A percentile compares a stretch with the other conserved stretches of the same genome.
These are phyloP conservation scores for Microbotryum saponariae DNA, from an alignment of 1,284 basidiomycete genomes.

Conservation along the genomic window DNA sequence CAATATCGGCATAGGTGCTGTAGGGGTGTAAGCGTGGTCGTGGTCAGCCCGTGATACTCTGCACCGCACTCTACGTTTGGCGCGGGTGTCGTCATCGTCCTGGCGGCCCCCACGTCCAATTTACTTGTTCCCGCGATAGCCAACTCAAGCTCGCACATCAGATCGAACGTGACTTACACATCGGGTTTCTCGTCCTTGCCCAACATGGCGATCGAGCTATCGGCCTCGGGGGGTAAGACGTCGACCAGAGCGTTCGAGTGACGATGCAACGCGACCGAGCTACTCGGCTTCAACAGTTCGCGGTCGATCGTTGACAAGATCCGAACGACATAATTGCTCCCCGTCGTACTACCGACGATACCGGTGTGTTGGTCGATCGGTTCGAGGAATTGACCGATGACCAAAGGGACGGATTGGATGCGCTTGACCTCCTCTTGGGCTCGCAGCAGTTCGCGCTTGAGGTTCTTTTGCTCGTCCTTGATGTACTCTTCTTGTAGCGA, in stretches of 20 bases:
- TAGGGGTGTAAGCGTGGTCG: slow-evolving; percentile 13
- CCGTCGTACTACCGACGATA: slow-evolving; percentile 96
- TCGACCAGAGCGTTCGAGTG: slow-evolving; percentile 99
- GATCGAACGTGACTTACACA: slow-evolving; percentile 45
- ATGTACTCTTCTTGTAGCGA: slow-evolving; percentile 93
- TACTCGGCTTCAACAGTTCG: slow-evolving; percentile 92
- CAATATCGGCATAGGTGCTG: slow-evolving; percentile 54
- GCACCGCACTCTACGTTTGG: no score
- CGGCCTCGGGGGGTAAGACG: slow-evolving; percentile 96
- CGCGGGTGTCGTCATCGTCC: no score
- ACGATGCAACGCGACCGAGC: slow-evolving; percentile 92
- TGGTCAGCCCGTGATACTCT: not conserved
- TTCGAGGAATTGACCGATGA: slow-evolving; percentile 99
- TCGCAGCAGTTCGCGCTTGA: slow-evolving; percentile 94
- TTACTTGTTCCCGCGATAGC: no score
- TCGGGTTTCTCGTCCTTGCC: slow-evolving; percentile 89
- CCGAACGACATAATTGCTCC: slow-evolving; percentile 96
- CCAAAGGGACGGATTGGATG: slow-evolving; percentile 97
- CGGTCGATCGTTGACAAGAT: slow-evolving; percentile 96
- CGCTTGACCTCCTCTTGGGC: slow-evolving; percentile 99
- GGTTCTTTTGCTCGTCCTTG: slow-evolving; percentile 96
- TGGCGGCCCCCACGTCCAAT: no score
- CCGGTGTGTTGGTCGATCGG: slow-evolving; percentile 96
- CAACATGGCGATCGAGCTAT: slow-evolving; percentile 92
- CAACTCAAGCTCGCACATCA: not conserved